Conservation (phyloP, 2,329 filamentous ascomycete genomes). For the Colletotrichum sp. region DNA sequence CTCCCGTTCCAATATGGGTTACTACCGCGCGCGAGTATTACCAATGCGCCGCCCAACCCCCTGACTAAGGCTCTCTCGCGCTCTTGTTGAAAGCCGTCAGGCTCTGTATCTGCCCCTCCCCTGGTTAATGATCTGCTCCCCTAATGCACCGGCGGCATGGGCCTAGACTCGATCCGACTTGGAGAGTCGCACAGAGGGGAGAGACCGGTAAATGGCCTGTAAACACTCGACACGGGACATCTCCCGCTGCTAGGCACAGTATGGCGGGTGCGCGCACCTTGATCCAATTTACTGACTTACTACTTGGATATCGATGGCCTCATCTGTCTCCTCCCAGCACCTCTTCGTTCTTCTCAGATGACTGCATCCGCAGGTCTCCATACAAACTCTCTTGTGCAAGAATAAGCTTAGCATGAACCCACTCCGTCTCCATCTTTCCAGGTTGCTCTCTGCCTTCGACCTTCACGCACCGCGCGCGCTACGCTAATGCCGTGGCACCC, state of each 20-base stretch:
- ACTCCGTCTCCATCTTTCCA: background rate
- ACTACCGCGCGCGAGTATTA: conserved; percentile 7
- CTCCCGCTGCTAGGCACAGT: background rate
- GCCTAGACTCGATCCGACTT: background rate
- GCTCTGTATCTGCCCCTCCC: background rate
- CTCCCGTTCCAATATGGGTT: background rate
- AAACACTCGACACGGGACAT: background rate
- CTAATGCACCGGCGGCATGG: background rate
- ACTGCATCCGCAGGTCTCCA: background rate
- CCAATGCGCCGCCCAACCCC: conserved; percentile 11
- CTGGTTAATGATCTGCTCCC: background rate
- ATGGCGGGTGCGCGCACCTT: background rate
- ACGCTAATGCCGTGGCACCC: conserved; percentile 9
- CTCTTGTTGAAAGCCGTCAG: background rate
- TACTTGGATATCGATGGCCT: background rate
- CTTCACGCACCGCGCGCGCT: background rate
- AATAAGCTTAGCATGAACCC: background rate
- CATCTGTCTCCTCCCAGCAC: background rate
- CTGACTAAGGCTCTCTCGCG: background rate
- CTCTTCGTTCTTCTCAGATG: background rate
- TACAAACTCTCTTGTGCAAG: background rate
- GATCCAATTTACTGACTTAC: background rate
- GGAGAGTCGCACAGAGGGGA: background rate
- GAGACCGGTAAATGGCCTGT: background rate
- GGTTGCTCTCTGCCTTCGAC: background rate